A percentile compares a stretch with the other conserved stretches of the same genome.
Conservation (phyloP, 768 basidiomycete genomes). For the Xerocomus spinulosus region DNA sequence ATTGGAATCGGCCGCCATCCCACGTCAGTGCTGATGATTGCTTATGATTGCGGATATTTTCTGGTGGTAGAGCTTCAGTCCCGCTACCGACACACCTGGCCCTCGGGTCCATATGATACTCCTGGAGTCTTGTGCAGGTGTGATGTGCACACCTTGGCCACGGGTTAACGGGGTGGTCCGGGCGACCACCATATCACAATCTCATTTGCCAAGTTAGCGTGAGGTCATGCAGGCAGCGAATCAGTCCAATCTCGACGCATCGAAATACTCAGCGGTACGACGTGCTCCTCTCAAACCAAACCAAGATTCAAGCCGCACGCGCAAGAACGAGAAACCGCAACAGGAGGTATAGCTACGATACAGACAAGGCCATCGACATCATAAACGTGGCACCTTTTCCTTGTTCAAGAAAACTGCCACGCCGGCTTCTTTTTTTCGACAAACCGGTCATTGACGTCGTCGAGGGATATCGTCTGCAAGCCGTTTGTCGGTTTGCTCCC, state of each 20-base stretch:
- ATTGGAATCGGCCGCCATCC: not conserved
- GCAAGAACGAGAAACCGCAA: not conserved
- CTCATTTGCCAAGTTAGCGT: no score
- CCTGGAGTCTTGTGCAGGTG: no score
- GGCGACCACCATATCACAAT: no score
- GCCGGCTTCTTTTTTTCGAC: constrained; percentile 14
- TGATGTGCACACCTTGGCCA: no score
- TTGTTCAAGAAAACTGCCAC: constrained; percentile 13
- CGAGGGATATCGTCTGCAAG: constrained; percentile 28
- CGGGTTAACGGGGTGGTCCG: no score
- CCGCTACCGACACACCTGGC: no score
- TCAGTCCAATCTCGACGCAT: no score
- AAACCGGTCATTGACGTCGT: constrained; percentile 22
- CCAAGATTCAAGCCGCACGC: no score
- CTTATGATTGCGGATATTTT: not conserved
- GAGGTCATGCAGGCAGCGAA: no score
- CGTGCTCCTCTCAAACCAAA: no score
- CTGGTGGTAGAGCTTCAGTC: not conserved
- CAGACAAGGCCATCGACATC: not conserved
- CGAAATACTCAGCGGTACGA: no score
- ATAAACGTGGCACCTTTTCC: not conserved
- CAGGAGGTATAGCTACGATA: not conserved
- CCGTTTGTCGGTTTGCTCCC: constrained; percentile 13
- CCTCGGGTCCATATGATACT: no score
- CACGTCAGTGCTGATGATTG: not conserved